Evolutionary conservation across 2,329 filamentous ascomycete species (phyloP).

Genomic region (Cercospora sp.): DNA sequence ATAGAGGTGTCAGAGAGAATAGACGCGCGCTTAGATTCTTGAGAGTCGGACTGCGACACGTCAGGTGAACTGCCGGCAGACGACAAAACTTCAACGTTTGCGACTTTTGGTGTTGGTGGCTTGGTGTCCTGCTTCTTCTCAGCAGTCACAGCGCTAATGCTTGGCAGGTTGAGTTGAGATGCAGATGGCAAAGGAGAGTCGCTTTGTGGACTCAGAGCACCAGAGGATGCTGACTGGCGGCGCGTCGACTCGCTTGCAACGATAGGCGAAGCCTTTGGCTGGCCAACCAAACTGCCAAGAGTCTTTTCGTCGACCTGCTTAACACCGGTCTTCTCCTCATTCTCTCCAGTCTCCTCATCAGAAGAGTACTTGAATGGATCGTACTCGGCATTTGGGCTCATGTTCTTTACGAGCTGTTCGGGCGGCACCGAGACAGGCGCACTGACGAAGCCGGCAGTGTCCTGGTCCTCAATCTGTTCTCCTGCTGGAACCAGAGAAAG

Average conservation of each 20-base stretch:
- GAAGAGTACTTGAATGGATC: slow-evolving; percentile 10
- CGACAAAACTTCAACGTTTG: slow-evolving; percentile 9
- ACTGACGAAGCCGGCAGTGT: slow-evolving; percentile 9
- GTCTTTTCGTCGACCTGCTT: slow-evolving; percentile 9
- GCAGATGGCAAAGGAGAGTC: slow-evolving; percentile 1
- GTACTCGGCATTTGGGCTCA: slow-evolving; percentile 1
- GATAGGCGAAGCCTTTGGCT: background rate
- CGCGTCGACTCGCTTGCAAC: background rate
- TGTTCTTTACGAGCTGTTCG: slow-evolving; percentile 1
- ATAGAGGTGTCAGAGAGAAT: slow-evolving; percentile 3
- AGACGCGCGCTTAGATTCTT: slow-evolving; percentile 1
- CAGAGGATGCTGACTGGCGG: background rate
- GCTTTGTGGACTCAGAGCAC: background rate
- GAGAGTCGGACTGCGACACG: background rate
- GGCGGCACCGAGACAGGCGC: slow-evolving; percentile 5
- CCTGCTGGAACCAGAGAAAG: slow-evolving; percentile 8
- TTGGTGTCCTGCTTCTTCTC: background rate
- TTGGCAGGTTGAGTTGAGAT: slow-evolving; percentile 13
- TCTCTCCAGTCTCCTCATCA: background rate
- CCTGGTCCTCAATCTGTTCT: slow-evolving; percentile 4
- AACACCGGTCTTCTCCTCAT: background rate
- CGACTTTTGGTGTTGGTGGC: slow-evolving; percentile 9
- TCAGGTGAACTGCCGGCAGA: background rate
- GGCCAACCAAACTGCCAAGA: slow-evolving; percentile 7
- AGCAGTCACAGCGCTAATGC: slow-evolving; percentile 7